A percentile compares a stretch with the other conserved stretches of the same genome.
phyloP scores from a whole-genome alignment of 148 eudicot species.

The Camellia sinensis region DNA sequence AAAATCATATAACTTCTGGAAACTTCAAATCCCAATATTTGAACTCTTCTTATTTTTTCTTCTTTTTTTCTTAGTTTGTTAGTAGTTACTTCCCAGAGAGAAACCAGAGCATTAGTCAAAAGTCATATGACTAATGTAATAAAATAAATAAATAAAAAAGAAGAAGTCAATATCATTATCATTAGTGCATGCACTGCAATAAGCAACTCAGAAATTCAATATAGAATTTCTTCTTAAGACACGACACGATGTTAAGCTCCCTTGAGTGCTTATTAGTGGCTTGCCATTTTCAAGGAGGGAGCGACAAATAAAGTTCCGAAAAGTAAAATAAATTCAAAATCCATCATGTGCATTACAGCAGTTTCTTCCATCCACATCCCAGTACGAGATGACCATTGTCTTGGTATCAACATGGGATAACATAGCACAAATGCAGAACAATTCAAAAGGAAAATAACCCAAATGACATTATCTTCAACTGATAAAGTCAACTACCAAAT shows the following conservation, averaged over 20 bases:
- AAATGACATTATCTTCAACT: not conserved
- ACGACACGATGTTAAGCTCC: no score
- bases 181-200: not conserved
- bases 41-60: no score
- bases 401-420: not conserved
- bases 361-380: not conserved
- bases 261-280: not conserved
- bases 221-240: not conserved
- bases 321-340: not conserved
- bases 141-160: no score
- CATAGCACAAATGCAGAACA: not conserved
- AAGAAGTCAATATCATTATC: not conserved
- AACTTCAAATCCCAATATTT: no score
- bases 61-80: no score
- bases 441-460: not conserved
- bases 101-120: no score
- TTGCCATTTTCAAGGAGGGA: not conserved
- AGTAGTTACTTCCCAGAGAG: no score
- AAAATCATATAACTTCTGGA: no score
- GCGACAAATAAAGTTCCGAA: no score
- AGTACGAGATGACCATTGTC: not conserved
- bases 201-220: not conserved
- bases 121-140: no score
- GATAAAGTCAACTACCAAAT: not conserved
- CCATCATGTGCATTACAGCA: not conserved